Evolutionary conservation across 2,329 filamentous ascomycete species (phyloP), one percentile per base, ranked within the genome.

Genomic region (Scedosporium dehoogii): DNA sequence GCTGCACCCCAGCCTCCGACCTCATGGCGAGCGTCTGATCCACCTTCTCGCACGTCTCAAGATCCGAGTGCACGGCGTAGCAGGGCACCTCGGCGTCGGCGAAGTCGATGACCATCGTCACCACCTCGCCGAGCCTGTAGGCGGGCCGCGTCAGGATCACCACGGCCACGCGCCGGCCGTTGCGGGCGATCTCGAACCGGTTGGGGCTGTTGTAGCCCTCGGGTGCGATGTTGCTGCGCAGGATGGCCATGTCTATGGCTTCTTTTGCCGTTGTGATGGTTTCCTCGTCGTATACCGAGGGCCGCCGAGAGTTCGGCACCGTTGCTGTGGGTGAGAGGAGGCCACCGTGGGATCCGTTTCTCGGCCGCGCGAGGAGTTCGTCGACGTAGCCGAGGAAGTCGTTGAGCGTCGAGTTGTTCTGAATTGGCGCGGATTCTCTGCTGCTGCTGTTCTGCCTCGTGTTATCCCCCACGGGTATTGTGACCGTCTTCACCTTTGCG

Each of bases 151-250:
- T 89, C 38, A 99, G 82, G 75, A 92, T 92, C 62, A 99, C 85
- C 5, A 96, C 91, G 2, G 90, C 93, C 12, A 99, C 92, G n/a
- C 87, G 87, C 62, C 87, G 87, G n/a, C 92, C 92, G 69, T 92
- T 92, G 14, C 93, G 89, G 12, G 93, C 88, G 71, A 99, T 97
- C 71, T 96, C 92, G 72, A 97, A 99, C 46, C 92, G 87, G 69
- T 96, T 97, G n/a, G 88, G 85, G 70, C 90, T 92, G 68, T 91
- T 88, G 42, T 87, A 86, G n/a, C 85, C 83, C 55, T 85, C 81
- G 2, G 79, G 79, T 0, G 85, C 81, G 67, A 87, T 77, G 67
- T 91, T 91, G 70, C 91, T 92, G 66, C 91, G 87, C 61, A 97
- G 80, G 64, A 97, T 96, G 12, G 94, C 90, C 64, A 96, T 81